phyloP scores from a whole-genome alignment of 2,329 filamentous ascomycete genomes.

The Fusarium mangiferae region DNA sequence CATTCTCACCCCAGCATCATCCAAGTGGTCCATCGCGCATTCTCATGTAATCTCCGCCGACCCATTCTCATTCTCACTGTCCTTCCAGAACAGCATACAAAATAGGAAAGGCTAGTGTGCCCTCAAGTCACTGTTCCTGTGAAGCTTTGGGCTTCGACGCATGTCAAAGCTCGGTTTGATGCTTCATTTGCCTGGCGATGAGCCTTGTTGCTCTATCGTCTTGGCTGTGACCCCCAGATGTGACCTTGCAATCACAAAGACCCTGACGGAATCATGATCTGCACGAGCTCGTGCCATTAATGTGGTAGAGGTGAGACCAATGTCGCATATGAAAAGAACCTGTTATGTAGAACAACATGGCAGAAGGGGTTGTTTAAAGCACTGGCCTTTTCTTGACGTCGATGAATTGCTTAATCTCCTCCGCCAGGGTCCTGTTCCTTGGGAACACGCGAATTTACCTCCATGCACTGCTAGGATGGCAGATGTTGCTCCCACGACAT shows the following conservation, averaged over 20 bases:
- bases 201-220: slow-evolving; percentile 1
- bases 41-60: slow-evolving; percentile 38
- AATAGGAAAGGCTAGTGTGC: slow-evolving; percentile 12
- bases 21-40: slow-evolving; percentile 33
- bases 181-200: slow-evolving; percentile 14
- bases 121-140: not conserved
- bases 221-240: slow-evolving; percentile 10
- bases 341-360: not conserved
- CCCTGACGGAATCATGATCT: slow-evolving; percentile 11
- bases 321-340: not conserved
- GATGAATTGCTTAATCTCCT: slow-evolving; percentile 21
- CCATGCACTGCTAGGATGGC: slow-evolving; percentile 25
- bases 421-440: slow-evolving; percentile 24
- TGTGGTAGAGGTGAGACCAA: not conserved
- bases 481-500: slow-evolving; percentile 30
- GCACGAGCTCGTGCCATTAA: slow-evolving; percentile 14
- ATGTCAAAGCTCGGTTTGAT: slow-evolving; percentile 1
- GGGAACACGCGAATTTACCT: slow-evolving; percentile 18
- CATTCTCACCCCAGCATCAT: slow-evolving; percentile 23
- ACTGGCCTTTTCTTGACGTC: slow-evolving; percentile 17
- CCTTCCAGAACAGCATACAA: slow-evolving; percentile 36
- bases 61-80: slow-evolving; percentile 29
- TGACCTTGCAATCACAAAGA: slow-evolving; percentile 14
- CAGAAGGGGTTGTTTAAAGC: slow-evolving; percentile 18
- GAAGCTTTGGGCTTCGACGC: not conserved